Evolutionary conservation across 106 monocot genomes (phyloP).

Genomic region (Apostasia shenzhenica): DNA sequence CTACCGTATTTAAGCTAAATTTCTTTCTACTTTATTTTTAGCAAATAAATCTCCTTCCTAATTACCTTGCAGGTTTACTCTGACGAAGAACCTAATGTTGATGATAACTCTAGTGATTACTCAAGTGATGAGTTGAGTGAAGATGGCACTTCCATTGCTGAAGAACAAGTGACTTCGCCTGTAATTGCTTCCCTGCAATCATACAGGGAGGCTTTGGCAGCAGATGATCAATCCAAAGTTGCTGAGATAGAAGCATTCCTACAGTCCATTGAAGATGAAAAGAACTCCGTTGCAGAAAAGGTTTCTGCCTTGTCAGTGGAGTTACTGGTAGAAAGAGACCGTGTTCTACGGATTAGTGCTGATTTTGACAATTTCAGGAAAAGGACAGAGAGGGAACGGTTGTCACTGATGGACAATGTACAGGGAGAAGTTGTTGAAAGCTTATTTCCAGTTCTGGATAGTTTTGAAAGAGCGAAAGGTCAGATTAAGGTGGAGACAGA

Average conservation of each 20-base stretch:
- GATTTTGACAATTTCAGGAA: slow-evolving; percentile 89
- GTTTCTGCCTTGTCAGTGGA: slow-evolving; percentile 37
- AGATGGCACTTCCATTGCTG: slow-evolving; percentile 13
- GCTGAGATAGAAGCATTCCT: slow-evolving; percentile 71
- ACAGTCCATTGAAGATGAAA: slow-evolving; percentile 68
- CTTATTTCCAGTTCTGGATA: slow-evolving; percentile 75
- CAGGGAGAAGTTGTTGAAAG: slow-evolving; percentile 73
- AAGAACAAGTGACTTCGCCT: slow-evolving; percentile 30
- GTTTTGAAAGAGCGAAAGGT: slow-evolving; percentile 80
- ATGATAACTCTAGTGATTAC: slow-evolving; percentile 16
- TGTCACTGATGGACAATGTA: slow-evolving; percentile 60
- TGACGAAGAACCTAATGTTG: slow-evolving; percentile 23
- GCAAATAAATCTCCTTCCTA: no score
- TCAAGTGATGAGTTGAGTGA: slow-evolving; percentile 6
- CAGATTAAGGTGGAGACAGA: slow-evolving; percentile 79
- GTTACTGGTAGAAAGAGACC: slow-evolving; percentile 35
- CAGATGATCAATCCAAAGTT: slow-evolving; percentile 35
- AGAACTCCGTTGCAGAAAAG: slow-evolving; percentile 36
- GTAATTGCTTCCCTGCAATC: slow-evolving; percentile 31
- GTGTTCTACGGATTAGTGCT: slow-evolving; percentile 64
- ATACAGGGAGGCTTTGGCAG: slow-evolving; percentile 60
- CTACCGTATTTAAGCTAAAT: no score
- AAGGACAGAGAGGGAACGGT: slow-evolving; percentile 62
- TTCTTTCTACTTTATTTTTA: no score
- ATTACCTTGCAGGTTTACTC: slow-evolving; percentile 31